A percentile compares a stretch with the other conserved stretches of the same genome.
These are phyloP conservation scores for Colletotrichum godetiae DNA, from an alignment of 2,329 filamentous ascomycete genomes.

Conservation along the genomic window DNA sequence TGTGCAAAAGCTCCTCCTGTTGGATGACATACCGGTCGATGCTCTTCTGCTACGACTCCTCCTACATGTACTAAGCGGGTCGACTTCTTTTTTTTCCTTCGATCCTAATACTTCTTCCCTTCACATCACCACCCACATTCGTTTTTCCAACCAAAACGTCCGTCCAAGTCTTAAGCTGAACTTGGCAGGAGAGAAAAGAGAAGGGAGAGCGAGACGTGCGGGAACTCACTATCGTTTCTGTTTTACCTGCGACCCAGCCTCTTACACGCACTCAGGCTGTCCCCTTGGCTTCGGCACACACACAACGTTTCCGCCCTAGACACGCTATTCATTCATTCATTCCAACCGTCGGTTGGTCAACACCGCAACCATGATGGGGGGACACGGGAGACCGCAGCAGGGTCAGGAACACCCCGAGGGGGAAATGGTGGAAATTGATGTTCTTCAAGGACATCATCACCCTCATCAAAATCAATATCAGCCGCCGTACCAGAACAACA, in stretches of 20 bases:
- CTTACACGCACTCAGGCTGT: constrained; percentile 4
- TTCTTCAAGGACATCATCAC: constrained; percentile 36
- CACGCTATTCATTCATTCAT: constrained; percentile 31
- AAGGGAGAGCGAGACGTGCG: constrained; percentile 11
- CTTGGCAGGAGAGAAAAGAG: constrained; percentile 18
- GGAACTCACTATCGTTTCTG: constrained; percentile 21
- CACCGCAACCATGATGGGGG: constrained; percentile 37
- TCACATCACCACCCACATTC: constrained; percentile 21
- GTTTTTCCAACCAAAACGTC: constrained; percentile 21
- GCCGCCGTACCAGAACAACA: constrained; percentile 25
- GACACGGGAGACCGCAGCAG: constrained; percentile 36
- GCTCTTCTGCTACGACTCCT: constrained; percentile 5
- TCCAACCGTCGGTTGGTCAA: constrained; percentile 33
- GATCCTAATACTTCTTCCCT: constrained; percentile 7
- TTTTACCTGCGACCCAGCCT: constrained; percentile 20
- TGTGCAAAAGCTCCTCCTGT: constrained; percentile 20
- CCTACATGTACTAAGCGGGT: constrained; percentile 22
- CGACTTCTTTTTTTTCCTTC: constrained; percentile 17
- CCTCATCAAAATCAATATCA: constrained; percentile 33
- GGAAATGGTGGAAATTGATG: constrained; percentile 50
- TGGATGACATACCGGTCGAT: constrained; percentile 30
- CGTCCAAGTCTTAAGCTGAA: not conserved
- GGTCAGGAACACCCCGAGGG: constrained; percentile 44
- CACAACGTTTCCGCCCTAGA: constrained; percentile 16
- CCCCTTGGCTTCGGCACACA: not conserved